Base-by-base conservation (phyloP, 2,329 filamentous ascomycete genomes). In the Colletotrichum eremochloae region DNA sequence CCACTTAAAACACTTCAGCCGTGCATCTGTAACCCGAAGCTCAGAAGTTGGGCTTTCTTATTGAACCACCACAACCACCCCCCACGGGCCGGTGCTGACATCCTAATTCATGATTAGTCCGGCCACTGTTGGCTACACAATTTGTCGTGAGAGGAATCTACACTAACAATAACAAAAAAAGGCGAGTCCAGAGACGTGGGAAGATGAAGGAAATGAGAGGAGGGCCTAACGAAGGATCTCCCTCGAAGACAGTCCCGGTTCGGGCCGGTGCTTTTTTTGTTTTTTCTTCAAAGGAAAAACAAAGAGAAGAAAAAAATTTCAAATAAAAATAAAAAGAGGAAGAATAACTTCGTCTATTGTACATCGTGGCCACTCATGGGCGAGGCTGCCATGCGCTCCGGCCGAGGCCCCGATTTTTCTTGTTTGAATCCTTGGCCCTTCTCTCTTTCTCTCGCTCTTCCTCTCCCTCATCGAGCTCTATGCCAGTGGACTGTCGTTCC, bases 21-120 rank as follows among this genome's bases (percentile, higher is more conserved):
- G 53, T 65, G 61, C 44, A 58, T 65, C 67, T 65, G 53, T 65
- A 63, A 63, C 33, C 46, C 44, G 31, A 63, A 40, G n/a, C 31
- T 18, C 36, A 20, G 14, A 38, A 9, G 50, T 29, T 53, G 29
- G 29, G n/a, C 12, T 53, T 33, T 20, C 50, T 31, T 53, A 20
- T 38, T 9, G 18, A 14, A 7, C 44, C 20, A 48, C 4, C 42
- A 44, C 18, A 12, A 42, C 42, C 42, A 44, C 15, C 57, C 40
- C 40, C 57, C 57, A 36, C 57, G 40, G 24, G 24, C 29, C 57
- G 58, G 44, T 8, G 31, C 52, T 33, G 29, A 46, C n/a, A 18
- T 46, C 20, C 44, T 11, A 24, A 42, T 46, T 36, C 29, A 42
- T 46, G 2, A 33, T n/a, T 33, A 15, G 42, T 62, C 44, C 60